A percentile compares a stretch with the other conserved stretches of the same genome.
Conservation (phyloP, 2,329 filamentous ascomycete species). For the Coniochaeta pulveracea region DNA sequence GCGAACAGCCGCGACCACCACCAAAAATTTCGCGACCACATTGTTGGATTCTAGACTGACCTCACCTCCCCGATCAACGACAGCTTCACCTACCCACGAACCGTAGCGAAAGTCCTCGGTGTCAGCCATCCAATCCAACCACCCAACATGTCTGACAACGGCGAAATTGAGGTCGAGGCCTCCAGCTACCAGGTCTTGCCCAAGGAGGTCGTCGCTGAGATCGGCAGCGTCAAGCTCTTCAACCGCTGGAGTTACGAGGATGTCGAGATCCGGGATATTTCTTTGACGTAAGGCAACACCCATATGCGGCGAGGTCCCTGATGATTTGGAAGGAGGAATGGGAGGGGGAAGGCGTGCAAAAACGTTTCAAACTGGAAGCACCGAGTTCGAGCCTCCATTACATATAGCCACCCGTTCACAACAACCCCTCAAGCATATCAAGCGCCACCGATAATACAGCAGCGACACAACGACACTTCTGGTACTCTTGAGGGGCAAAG, state of each 20-base stretch:
- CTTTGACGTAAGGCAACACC: slow-evolving; percentile 78
- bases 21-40: slow-evolving; percentile 17
- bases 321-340: too few relatives aligned
- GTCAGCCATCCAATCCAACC: slow-evolving; percentile 19
- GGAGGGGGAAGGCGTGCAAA: too few relatives aligned
- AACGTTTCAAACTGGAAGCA: too few relatives aligned
- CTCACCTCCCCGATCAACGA: slow-evolving; percentile 4
- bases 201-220: slow-evolving; percentile 83
- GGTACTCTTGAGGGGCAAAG: too few relatives aligned
- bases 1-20: slow-evolving; percentile 7
- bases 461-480: too few relatives aligned
- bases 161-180: slow-evolving; percentile 87
- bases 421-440: not conserved
- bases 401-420: too few relatives aligned
- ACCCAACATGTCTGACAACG: slow-evolving; percentile 81
- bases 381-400: too few relatives aligned
- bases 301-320: too few relatives aligned
- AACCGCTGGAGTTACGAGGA: slow-evolving; percentile 98
- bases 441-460: too few relatives aligned
- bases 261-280: slow-evolving; percentile 99
- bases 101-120: slow-evolving; percentile 12
- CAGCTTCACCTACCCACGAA: slow-evolving; percentile 12
- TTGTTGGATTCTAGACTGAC: slow-evolving; percentile 9
- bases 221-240: slow-evolving; percentile 92
- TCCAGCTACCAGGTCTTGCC: slow-evolving; percentile 71